phyloP scores from a whole-genome alignment of 768 basidiomycete species.

The Butyriboletus loyo region DNA sequence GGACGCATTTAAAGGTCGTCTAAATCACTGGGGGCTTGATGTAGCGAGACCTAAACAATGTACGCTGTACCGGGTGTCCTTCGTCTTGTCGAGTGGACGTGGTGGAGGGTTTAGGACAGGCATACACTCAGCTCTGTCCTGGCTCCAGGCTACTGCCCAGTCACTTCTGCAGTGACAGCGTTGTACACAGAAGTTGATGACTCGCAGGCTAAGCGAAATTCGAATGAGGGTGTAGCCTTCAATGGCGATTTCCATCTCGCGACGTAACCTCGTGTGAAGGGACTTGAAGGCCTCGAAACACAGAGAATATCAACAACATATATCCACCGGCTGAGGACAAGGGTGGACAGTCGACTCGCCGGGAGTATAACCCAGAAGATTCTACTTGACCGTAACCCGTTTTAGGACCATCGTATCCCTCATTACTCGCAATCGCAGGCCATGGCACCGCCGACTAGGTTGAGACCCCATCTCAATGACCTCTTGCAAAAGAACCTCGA shows the following conservation, averaged over 20 bases:
- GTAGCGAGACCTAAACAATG: background rate
- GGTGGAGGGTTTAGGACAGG: background rate
- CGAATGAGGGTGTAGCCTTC: background rate
- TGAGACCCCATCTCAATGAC: constrained; percentile 28
- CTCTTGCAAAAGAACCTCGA: constrained; percentile 29
- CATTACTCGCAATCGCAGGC: background rate
- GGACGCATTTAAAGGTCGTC: background rate
- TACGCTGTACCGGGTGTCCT: background rate
- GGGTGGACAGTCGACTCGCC: background rate
- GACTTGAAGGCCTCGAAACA: background rate
- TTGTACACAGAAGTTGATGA: background rate
- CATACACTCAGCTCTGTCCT: background rate
- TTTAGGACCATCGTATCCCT: background rate
- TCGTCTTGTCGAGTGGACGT: background rate
- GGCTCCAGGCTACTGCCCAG: background rate
- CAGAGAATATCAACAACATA: background rate
- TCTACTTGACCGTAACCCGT: no score
- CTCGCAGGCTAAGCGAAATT: background rate
- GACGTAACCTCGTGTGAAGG: constrained; percentile 19
- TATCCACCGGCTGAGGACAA: background rate
- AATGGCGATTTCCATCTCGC: background rate
- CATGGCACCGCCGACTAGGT: constrained; percentile 25
- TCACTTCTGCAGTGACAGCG: background rate
- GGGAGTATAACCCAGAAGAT: background rate
- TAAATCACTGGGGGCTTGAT: background rate